Evolutionary conservation across 2,329 filamentous ascomycete species (phyloP), one percentile per base, ranked within the genome.

Genomic region (Alternaria atra): DNA sequence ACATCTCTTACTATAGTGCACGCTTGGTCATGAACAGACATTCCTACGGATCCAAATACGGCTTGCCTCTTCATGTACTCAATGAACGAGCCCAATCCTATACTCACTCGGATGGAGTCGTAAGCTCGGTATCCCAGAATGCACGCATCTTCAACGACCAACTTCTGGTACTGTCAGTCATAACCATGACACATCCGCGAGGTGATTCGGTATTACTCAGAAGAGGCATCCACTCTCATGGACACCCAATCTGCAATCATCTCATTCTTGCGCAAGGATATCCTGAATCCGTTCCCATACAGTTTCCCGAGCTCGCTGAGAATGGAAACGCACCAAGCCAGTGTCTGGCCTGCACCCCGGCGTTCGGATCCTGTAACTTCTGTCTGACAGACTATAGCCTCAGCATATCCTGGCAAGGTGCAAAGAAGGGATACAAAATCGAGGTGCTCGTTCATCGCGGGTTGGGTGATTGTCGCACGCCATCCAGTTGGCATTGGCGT

Each of bases 21-120:
- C 68, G 68, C 54, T 66, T 70, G 44, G 52, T 69, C 35, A 68
- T 71, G 63, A 70, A 72, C 48, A 61, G 55, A 39, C 63, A 68
- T 58, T 48, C 70, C 10, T 68, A 70, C 42, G 64, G 67, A 32
- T 32, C 59, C 32, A 46, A 48, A n/a, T 60, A 72, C 29, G 68
- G 68, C 9, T 43, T 55, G 23, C 40, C 63, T 48, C 42, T 58
- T 34, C 17, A 32, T n/a, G 57, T 37, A 56, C 54, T 70, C 52
- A 51, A 64, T n/a, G 2, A 58, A 6, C 52, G 17, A 34, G 10
- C n/a, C 17, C 6, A 2, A 6, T 9, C 20, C 0, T 4, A 13
- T 5, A 0, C 15, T 34, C 13, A 13, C 27, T 12, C 9, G 44
- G 20, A 54, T 10, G 43, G 43, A 56, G 40, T 67, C 17, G 42